A percentile compares a stretch with the other conserved stretches of the same genome.
phyloP scores from a whole-genome alignment of 2,329 filamentous ascomycete species.

The Westerdykella aurantiaca region DNA sequence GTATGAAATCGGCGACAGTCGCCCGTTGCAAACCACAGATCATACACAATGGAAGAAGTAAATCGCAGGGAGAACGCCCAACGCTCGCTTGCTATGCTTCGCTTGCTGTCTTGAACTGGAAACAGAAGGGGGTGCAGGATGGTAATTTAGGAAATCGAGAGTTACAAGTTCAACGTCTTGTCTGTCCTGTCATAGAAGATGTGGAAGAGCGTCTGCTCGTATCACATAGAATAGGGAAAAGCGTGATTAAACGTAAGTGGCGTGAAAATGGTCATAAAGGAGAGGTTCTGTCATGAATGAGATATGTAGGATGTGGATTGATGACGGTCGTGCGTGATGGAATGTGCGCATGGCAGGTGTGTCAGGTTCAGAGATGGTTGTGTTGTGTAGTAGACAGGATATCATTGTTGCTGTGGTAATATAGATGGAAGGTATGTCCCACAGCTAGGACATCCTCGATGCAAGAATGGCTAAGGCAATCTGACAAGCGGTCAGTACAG shows the following conservation, averaged over 20 bases:
- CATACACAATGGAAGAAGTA: too few species aligned
- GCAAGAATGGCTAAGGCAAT: constrained; percentile 35
- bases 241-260: constrained; percentile 26
- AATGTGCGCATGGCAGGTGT: neutral
- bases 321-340: neutral
- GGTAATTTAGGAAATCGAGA: neutral
- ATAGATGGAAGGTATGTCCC: neutral
- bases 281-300: constrained; percentile 6
- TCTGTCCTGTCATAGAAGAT: neutral
- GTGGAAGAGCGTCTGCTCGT: constrained; percentile 14
- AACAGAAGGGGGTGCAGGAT: neutral
- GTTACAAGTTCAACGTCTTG: neutral
- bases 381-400: neutral
- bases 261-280: constrained; percentile 16
- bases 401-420: neutral
- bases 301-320: neutral
- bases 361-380: neutral
- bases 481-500: constrained; percentile 17
- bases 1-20: too few species aligned
- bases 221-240: constrained; percentile 14
- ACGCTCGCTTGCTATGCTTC: neutral
- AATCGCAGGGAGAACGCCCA: too few species aligned
- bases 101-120: neutral
- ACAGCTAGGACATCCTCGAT: constrained; percentile 26
- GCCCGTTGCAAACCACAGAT: too few species aligned